Evolutionary conservation across 1,139 yeast species (phyloP).

Genomic region (Blastobotrys illinoisensis): DNA sequence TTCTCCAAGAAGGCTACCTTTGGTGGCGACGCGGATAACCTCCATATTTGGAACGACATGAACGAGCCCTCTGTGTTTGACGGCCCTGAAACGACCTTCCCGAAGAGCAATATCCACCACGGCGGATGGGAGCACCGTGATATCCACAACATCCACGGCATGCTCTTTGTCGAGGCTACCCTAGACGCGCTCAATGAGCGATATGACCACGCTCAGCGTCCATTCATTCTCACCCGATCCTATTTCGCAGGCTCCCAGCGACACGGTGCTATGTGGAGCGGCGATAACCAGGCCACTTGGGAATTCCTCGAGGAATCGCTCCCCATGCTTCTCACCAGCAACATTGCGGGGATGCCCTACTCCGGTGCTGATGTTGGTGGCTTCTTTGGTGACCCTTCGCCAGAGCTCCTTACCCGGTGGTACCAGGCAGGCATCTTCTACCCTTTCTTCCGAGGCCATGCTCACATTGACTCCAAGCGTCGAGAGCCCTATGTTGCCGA

Average conservation of each 20-base stretch:
- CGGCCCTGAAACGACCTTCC: slow-evolving; percentile 91
- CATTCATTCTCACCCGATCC: slow-evolving; percentile 84
- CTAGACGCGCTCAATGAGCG: slow-evolving; percentile 57
- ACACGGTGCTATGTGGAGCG: slow-evolving; percentile 95
- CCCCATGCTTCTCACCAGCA: slow-evolving; percentile 82
- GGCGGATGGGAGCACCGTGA: slow-evolving; percentile 90
- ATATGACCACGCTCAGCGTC: slow-evolving; percentile 53
- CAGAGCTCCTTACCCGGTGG: slow-evolving; percentile 84
- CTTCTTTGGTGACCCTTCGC: slow-evolving; percentile 82
- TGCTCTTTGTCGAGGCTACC: slow-evolving; percentile 76
- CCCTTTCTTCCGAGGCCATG: slow-evolving; percentile 95
- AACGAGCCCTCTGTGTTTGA: slow-evolving; percentile 92
- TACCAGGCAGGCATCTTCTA: slow-evolving; percentile 94
- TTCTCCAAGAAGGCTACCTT: slow-evolving; percentile 37
- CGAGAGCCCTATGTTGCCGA: slow-evolving; percentile 89
- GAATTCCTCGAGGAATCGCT: slow-evolving; percentile 71
- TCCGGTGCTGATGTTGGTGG: slow-evolving; percentile 98
- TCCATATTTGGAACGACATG: slow-evolving; percentile 97
- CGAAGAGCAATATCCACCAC: slow-evolving; percentile 70
- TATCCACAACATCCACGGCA: slow-evolving; percentile 78
- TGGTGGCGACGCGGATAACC: slow-evolving; percentile 51
- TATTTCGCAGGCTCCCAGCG: slow-evolving; percentile 89
- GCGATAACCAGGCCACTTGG: slow-evolving; percentile 94
- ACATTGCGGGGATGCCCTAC: slow-evolving; percentile 84
- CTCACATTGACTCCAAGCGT: slow-evolving; percentile 87